Conservation (phyloP, 495 filamentous ascomycete genomes). For the Bombardia bombarda region DNA sequence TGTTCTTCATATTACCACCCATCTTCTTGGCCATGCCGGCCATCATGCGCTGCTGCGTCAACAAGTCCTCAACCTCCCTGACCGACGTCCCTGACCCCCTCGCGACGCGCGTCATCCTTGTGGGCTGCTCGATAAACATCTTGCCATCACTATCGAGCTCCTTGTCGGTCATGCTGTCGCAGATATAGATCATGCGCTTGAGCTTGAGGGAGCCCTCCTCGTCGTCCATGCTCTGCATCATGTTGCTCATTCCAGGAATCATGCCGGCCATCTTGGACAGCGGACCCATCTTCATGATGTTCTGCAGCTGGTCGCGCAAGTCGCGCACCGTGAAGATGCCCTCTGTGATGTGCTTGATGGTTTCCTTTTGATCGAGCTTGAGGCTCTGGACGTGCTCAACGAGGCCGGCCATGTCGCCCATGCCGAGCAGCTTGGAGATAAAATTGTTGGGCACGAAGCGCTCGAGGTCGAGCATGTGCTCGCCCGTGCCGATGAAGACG, state of each 20-base stretch:
- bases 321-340: constrained; percentile 95
- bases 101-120: constrained; percentile 89
- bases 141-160: constrained; percentile 94
- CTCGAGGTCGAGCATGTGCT: constrained; percentile 93
- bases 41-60: constrained; percentile 98
- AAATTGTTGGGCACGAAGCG: constrained; percentile 87
- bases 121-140: constrained; percentile 84
- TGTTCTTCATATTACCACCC: constrained; percentile 92
- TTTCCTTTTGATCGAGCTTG: constrained; percentile 95
- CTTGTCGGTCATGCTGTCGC: constrained; percentile 92
- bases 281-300: constrained; percentile 99
- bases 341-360: constrained; percentile 96
- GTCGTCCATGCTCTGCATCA: constrained; percentile 94
- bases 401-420: constrained; percentile 93
- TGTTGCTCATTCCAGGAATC: constrained; percentile 88
- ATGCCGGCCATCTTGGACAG: constrained; percentile 97
- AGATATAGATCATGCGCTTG: constrained; percentile 98
- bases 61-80: constrained; percentile 91
- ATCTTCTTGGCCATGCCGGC: constrained; percentile 98
- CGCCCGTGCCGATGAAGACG: constrained; percentile 94
- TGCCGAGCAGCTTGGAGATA: constrained; percentile 83
- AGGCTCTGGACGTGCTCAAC: constrained; percentile 97
- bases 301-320: constrained; percentile 87
- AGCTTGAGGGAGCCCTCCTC: constrained; percentile 89
- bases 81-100: constrained; percentile 84